Conservation (phyloP, 2,329 filamentous ascomycete species). For the Pezicula carpinea region DNA sequence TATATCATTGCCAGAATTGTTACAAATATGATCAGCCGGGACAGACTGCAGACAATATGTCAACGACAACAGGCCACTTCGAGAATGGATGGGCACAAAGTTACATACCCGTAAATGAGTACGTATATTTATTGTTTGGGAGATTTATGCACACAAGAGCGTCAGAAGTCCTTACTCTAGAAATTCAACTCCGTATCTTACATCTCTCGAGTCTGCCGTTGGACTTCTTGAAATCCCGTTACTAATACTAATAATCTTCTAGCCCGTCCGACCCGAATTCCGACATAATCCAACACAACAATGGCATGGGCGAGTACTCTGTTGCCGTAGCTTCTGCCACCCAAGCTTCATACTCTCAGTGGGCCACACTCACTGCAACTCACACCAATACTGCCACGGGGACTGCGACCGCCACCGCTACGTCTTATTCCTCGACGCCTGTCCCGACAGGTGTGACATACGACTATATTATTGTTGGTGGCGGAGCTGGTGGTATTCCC, state of each 20-base stretch:
- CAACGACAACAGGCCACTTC: slow-evolving; percentile 39
- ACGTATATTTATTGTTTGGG: too few species aligned
- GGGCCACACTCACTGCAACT: slow-evolving; percentile 26
- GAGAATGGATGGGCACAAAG: slow-evolving; percentile 55
- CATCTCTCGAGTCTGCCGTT: too few species aligned
- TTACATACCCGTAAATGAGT: slow-evolving; percentile 17
- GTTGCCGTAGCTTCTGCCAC: slow-evolving; percentile 37
- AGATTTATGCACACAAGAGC: too few species aligned
- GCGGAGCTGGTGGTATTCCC: slow-evolving; percentile 47
- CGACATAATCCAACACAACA: slow-evolving; percentile 49
- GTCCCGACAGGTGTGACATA: slow-evolving; percentile 41
- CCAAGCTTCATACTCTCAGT: slow-evolving; percentile 31
- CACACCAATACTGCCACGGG: slow-evolving; percentile 14
- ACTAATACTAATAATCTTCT: slow-evolving; percentile 13
- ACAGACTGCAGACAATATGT: slow-evolving; percentile 33
- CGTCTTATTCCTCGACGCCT: slow-evolving; percentile 39
- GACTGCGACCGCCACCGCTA: slow-evolving; percentile 33
- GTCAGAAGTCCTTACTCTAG: too few species aligned
- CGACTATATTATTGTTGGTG: slow-evolving; percentile 51
- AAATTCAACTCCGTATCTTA: too few species aligned
- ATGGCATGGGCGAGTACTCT: slow-evolving; percentile 50
- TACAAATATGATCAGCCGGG: slow-evolving; percentile 48
- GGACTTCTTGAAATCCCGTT: too few species aligned
- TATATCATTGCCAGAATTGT: slow-evolving; percentile 62
- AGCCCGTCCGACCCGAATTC: slow-evolving; percentile 40